These are phyloP conservation scores for Fusarium pseudoanthophilum DNA, from an alignment of 2,329 filamentous ascomycete genomes.

Conservation along the genomic window DNA sequence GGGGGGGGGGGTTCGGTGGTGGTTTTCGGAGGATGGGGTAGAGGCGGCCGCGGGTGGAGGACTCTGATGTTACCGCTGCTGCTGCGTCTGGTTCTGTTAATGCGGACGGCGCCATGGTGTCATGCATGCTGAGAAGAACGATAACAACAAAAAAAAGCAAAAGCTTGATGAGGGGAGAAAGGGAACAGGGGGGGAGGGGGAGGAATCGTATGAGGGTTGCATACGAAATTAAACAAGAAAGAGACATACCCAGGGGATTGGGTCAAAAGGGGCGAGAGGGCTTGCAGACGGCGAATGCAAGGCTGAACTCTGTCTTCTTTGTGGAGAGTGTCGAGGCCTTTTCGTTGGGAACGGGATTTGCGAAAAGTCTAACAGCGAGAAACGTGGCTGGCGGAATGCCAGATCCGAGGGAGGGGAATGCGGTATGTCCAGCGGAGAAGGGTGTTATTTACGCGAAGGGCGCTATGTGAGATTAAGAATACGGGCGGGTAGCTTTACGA, in stretches of 20 bases:
- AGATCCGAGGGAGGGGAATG: background rate
- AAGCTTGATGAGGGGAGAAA: background rate
- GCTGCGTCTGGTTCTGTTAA: background rate
- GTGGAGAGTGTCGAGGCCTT: constrained; percentile 9
- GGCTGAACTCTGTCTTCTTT: constrained; percentile 31
- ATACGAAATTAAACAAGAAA: background rate
- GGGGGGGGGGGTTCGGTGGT: constrained; percentile 6
- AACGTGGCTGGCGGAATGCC: background rate
- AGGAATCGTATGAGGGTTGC: background rate
- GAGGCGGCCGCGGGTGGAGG: constrained; percentile 4
- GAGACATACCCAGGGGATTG: background rate
- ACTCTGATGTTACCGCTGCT: background rate
- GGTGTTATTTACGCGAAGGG: background rate
- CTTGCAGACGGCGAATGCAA: constrained; percentile 22
- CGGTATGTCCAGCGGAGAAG: background rate
- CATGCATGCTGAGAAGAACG: background rate
- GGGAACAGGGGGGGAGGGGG: background rate
- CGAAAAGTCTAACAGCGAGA: background rate
- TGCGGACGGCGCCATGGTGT: constrained; percentile 6
- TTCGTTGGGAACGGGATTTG: background rate
- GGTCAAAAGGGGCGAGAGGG: background rate
- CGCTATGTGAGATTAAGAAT: background rate
- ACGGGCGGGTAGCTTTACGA: background rate
- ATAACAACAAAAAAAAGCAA: background rate
- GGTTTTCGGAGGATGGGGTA: constrained; percentile 22